These are phyloP conservation scores for Fusarium musae DNA, from an alignment of 2,329 filamentous ascomycete genomes.

Conservation along the genomic window DNA sequence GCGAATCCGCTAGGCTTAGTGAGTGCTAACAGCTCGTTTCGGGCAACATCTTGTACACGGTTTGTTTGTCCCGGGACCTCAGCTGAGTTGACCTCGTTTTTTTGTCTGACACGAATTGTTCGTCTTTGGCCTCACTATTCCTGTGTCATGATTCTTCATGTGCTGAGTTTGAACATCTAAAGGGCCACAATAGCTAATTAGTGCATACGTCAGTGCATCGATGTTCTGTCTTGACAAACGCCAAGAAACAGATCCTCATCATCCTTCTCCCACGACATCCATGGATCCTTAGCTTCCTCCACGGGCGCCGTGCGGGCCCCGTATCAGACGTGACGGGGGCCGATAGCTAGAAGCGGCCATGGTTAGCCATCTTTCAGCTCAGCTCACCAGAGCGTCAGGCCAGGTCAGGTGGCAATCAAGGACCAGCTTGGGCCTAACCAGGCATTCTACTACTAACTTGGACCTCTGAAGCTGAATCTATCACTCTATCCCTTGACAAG, in stretches of 20 bases:
- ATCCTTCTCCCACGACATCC: slow-evolving; percentile 18
- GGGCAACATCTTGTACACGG: neutral
- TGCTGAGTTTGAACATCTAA: neutral
- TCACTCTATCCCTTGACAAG: slow-evolving; percentile 1
- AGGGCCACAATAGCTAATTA: neutral
- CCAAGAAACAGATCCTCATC: slow-evolving; percentile 30
- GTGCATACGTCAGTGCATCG: neutral
- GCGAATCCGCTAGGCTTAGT: slow-evolving; percentile 1
- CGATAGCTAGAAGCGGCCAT: slow-evolving; percentile 10
- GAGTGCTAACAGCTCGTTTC: neutral
- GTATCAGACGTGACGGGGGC: slow-evolving; percentile 7
- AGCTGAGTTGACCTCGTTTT: neutral
- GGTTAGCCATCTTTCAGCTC: slow-evolving; percentile 14
- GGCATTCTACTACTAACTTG: neutral
- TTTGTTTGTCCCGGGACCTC: slow-evolving; percentile 3
- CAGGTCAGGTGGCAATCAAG: slow-evolving; percentile 27
- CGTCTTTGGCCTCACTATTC: neutral
- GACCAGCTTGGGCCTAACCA: neutral
- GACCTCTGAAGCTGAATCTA: neutral
- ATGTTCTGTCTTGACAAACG: slow-evolving; percentile 5
- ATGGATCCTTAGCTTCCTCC: slow-evolving; percentile 13
- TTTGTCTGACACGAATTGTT: neutral
- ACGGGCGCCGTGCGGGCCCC: slow-evolving; percentile 13
- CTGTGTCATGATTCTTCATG: neutral
- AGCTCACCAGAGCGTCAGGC: neutral